Percentiles rank a stretch among this genome's conserved stretches.
Evolutionary conservation across 148 eudicot genomes (phyloP).

Genomic region (Camellia sinensis): DNA sequence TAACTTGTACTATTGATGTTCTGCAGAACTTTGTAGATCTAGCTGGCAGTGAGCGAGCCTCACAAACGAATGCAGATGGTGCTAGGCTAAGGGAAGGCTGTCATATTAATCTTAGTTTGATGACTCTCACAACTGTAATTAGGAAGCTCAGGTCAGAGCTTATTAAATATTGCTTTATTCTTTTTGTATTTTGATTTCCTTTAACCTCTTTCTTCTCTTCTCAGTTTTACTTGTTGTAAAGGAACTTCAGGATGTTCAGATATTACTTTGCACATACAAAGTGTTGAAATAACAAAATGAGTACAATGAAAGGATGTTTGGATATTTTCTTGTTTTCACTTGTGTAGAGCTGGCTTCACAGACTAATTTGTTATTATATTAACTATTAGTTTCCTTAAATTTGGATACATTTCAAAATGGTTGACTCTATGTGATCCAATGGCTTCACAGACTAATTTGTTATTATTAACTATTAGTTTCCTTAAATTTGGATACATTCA

Average conservation of each 20-base stretch:
- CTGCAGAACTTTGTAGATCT: constrained; percentile 91
- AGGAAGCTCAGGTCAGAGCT: constrained; percentile 81
- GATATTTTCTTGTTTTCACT: too few species aligned
- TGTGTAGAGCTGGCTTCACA: background rate
- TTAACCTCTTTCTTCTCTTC: background rate
- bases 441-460: background rate
- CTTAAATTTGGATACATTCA: background rate
- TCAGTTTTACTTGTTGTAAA: background rate
- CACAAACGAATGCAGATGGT: constrained; percentile 92
- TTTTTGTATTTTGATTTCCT: background rate
- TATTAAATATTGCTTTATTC: background rate
- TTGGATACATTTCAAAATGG: background rate
- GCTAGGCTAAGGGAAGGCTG: constrained; percentile 96
- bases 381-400: background rate
- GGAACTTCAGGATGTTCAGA: background rate
- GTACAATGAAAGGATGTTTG: too few species aligned
- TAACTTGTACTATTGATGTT: background rate
- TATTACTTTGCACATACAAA: background rate
- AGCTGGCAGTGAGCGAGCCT: constrained; percentile 97
- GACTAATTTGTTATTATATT: background rate
- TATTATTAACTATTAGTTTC: background rate
- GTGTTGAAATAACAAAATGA: background rate
- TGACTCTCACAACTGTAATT: constrained; percentile 95
- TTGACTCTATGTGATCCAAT: background rate
- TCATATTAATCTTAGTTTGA: constrained; percentile 89